Percentiles rank a stretch among this genome's conserved stretches.
Evolutionary conservation across 306 rosid species (phyloP).

Genomic region (Quercus rubra): DNA sequence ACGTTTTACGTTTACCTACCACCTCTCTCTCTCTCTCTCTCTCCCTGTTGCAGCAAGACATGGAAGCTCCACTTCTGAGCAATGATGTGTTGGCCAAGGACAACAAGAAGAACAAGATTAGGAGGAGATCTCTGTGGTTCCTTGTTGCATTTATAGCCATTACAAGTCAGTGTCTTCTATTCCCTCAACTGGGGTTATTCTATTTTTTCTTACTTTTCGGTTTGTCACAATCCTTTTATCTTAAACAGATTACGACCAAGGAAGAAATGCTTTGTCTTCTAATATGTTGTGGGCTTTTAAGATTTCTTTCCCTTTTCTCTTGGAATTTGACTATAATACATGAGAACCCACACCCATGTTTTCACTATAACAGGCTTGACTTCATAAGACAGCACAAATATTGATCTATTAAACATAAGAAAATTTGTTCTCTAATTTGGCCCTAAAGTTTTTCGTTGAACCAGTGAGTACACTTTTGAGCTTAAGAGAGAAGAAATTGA

Average conservation of each 20-base stretch:
- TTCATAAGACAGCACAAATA: neutral
- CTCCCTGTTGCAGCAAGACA: neutral
- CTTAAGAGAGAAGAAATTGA: neutral
- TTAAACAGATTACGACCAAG: neutral
- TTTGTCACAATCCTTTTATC: neutral
- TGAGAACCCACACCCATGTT: neutral
- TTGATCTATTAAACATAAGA: no score
- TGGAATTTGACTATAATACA: neutral
- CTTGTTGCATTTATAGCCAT: slow-evolving; percentile 25
- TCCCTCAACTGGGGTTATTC: neutral
- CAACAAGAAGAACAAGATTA: neutral
- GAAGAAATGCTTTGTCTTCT: neutral
- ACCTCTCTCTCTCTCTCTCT: neutral
- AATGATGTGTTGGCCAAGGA: neutral
- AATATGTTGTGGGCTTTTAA: neutral
- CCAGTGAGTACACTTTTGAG: neutral
- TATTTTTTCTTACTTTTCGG: neutral
- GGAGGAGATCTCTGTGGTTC: slow-evolving; percentile 15
- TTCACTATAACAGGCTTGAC: neutral
- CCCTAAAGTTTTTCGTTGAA: neutral
- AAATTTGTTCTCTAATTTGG: no score
- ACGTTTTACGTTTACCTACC: neutral
- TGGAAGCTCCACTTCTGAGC: slow-evolving; percentile 41
- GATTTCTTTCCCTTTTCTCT: neutral
- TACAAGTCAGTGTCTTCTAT: slow-evolving; percentile 27